phyloP scores from a whole-genome alignment of 305 asterid species.

The Rubia tinctorum region DNA sequence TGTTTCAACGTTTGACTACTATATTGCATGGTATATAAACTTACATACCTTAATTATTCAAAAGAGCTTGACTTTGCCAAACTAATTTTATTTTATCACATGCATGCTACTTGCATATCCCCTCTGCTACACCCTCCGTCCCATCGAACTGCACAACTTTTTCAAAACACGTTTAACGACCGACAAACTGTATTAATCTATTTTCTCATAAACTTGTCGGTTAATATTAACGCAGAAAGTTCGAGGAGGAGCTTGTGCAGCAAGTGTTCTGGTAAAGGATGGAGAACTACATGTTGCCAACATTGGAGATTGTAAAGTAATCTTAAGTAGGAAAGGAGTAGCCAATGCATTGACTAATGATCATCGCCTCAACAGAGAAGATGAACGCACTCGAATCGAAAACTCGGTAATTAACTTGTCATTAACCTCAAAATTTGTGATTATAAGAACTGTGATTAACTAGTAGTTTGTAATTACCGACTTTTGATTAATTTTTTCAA shows the following conservation, averaged over 20 bases:
- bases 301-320: constrained; percentile 46
- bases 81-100: background rate
- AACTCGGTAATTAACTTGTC: constrained; percentile 27
- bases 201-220: background rate
- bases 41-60: background rate
- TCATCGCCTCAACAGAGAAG: constrained; percentile 42
- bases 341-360: constrained; percentile 38
- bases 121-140: background rate
- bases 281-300: constrained; percentile 41
- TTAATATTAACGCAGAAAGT: constrained; percentile 23
- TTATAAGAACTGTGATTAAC: background rate
- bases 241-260: constrained; percentile 54
- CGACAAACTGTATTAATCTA: background rate
- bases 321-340: constrained; percentile 37
- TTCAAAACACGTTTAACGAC: background rate
- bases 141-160: background rate
- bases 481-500: too few relatives aligned
- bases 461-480: background rate
- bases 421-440: background rate
- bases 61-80: background rate
- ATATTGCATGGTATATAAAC: background rate
- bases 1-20: constrained; percentile 5
- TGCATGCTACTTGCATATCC: background rate
- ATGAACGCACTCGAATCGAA: constrained; percentile 40
- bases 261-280: constrained; percentile 42